Percentiles rank a stretch among this genome's conserved stretches.
phyloP scores from a whole-genome alignment of 306 rosid genomes.

The Alnus rubra region DNA sequence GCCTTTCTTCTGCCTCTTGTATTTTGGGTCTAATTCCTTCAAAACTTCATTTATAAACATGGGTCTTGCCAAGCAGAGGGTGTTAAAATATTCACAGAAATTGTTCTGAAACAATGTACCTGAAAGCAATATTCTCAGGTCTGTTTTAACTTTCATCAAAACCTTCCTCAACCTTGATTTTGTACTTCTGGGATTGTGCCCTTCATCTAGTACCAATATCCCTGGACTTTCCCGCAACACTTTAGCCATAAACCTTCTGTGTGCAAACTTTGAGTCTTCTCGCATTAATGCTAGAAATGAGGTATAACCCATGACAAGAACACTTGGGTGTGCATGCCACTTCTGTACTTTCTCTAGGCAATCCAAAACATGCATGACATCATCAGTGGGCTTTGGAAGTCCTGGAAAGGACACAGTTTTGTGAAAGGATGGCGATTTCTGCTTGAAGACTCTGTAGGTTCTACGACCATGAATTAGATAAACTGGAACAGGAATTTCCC shows the following conservation, averaged over 20 bases:
- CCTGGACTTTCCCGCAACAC: slow-evolving; percentile 92
- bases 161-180: slow-evolving; percentile 84
- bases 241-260: slow-evolving; percentile 82
- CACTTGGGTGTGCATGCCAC: slow-evolving; percentile 91
- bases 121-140: slow-evolving; percentile 80
- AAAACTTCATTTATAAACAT: slow-evolving; percentile 73
- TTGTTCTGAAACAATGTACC: slow-evolving; percentile 96
- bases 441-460: slow-evolving; percentile 44
- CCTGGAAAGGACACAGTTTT: slow-evolving; percentile 43
- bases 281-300: slow-evolving; percentile 81
- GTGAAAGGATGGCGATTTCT: slow-evolving; percentile 40
- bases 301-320: slow-evolving; percentile 94
- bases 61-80: slow-evolving; percentile 90
- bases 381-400: slow-evolving; percentile 54
- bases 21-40: slow-evolving; percentile 67
- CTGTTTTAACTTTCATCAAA: slow-evolving; percentile 88
- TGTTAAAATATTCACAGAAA: slow-evolving; percentile 91
- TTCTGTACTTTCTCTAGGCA: slow-evolving; percentile 72
- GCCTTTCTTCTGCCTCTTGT: slow-evolving; percentile 47
- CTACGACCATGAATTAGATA: slow-evolving; percentile 75
- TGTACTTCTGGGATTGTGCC: slow-evolving; percentile 96
- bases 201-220: slow-evolving; percentile 79
- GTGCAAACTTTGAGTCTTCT: slow-evolving; percentile 72
- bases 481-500: slow-evolving; percentile 79
- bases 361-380: slow-evolving; percentile 76